Evolutionary conservation across 768 basidiomycete genomes (phyloP).

Genomic region (Calocybe indica): DNA sequence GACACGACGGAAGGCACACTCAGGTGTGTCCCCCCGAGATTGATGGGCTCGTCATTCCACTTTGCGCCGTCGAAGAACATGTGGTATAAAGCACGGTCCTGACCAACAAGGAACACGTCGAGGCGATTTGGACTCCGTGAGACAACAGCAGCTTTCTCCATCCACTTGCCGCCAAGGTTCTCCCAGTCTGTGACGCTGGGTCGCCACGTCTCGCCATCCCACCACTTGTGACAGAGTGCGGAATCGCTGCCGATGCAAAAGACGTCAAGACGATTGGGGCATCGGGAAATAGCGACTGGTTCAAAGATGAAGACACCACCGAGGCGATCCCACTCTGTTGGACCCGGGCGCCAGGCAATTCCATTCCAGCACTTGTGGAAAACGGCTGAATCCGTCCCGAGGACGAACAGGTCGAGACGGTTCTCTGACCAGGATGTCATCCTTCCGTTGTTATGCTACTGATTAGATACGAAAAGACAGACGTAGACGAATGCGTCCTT

Average conservation of each 20-base stretch:
- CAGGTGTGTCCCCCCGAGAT: neutral
- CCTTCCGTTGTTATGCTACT: too few relatives aligned
- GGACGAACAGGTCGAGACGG: conserved; percentile 11
- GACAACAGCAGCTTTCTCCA: neutral
- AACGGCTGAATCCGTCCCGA: conserved; percentile 10
- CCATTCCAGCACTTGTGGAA: conserved; percentile 11
- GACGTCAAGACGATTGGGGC: neutral
- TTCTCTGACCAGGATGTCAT: conserved; percentile 8
- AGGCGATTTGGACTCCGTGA: neutral
- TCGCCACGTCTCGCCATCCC: neutral
- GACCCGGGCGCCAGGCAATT: neutral
- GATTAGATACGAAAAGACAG: too few relatives aligned
- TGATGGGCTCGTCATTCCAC: neutral
- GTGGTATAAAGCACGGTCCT: neutral
- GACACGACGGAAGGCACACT: neutral
- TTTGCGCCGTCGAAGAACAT: neutral
- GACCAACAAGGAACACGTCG: neutral
- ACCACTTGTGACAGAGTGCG: neutral
- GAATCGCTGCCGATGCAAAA: neutral
- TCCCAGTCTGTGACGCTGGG: neutral
- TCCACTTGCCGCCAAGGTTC: neutral
- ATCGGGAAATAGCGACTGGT: conserved; percentile 7
- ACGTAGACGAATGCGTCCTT: too few relatives aligned
- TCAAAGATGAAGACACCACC: conserved; percentile 6
- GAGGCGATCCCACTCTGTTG: conserved; percentile 1